Evolutionary conservation across 106 monocot species (phyloP), one percentile per base, ranked within the genome.

Genomic region (Dioscorea zingiberensis): DNA sequence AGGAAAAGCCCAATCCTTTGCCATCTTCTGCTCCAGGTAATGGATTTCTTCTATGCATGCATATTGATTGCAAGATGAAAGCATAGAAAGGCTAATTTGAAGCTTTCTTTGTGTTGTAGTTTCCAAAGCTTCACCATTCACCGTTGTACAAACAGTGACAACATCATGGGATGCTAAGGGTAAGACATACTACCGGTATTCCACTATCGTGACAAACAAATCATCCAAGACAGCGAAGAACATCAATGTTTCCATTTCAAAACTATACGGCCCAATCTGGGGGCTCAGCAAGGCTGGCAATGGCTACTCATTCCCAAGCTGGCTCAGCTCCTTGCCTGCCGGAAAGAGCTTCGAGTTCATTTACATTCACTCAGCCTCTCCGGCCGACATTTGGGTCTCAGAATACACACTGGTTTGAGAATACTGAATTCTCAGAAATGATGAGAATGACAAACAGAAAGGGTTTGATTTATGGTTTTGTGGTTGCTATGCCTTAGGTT

Each of bases 331-430:
- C 6, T 69, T 89, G 44, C 68, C 81, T 5, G 66, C 73, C n/a
- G 88, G 88, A 53, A 74, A 82, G 75, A 89, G 88, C 78, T 26
- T 85, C 44, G 76, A 81, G 59, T 89, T 89, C 48, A 81, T 82
- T 55, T 89, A 89, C 81, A 79, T 89, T 54, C 85, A 89, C 65
- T 54, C 88, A 2, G 72, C 81, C 24, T 67, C 75, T 25, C 84
- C 74, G 0, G 84, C 84, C 12, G 71, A 82, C 38, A 47, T 89
- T 13, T 73, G 67, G 67, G 73, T 89, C 15, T 70, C 73, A 1
- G 79, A 71, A 3, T 89, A 85, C 60, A 76, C 58, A 16, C 81
- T 89, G 6, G 71, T 65, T 57, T 89, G 64, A 64, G 68, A 44
- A 24, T 62, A 9, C 7, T 2, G 25, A 4, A 29, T 23, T 57